phyloP scores from a whole-genome alignment of 768 basidiomycete genomes.

The Tephrocybe sp. region DNA sequence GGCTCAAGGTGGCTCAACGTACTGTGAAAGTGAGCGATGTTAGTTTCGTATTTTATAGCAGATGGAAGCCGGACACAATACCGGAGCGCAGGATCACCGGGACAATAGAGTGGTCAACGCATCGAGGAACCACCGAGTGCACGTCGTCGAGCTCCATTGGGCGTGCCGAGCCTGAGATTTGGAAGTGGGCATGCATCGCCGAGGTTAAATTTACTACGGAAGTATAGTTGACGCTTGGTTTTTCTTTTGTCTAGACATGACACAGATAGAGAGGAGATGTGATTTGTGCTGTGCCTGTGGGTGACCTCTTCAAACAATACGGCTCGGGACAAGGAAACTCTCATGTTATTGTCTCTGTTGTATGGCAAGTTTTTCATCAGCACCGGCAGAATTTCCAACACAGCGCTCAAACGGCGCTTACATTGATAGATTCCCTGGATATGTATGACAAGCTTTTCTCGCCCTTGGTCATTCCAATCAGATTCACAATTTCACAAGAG shows the following conservation, averaged over 20 bases:
- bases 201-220: background rate
- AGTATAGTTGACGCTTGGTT: background rate
- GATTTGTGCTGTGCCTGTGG: background rate
- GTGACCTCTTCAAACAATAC: background rate
- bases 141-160: slow-evolving; percentile 1
- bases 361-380: background rate
- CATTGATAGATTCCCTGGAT: background rate
- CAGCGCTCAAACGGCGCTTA: background rate
- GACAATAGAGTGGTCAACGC: slow-evolving; percentile 4
- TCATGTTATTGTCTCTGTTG: slow-evolving; percentile 12
- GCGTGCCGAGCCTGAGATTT: slow-evolving; percentile 7
- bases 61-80: background rate
- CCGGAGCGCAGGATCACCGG: background rate
- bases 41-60: background rate
- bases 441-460: background rate
- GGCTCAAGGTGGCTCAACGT: no score
- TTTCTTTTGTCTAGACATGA: slow-evolving; percentile 4
- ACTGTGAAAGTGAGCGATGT: no score
- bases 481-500: no score
- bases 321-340: background rate
- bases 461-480: no score
- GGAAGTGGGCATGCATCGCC: background rate
- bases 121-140: background rate
- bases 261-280: background rate
- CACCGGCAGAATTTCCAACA: background rate